Percentiles rank a stretch among this genome's conserved stretches.
Evolutionary conservation across 2,329 filamentous ascomycete species (phyloP).

Genomic region (Nigrospora sphaerica): DNA sequence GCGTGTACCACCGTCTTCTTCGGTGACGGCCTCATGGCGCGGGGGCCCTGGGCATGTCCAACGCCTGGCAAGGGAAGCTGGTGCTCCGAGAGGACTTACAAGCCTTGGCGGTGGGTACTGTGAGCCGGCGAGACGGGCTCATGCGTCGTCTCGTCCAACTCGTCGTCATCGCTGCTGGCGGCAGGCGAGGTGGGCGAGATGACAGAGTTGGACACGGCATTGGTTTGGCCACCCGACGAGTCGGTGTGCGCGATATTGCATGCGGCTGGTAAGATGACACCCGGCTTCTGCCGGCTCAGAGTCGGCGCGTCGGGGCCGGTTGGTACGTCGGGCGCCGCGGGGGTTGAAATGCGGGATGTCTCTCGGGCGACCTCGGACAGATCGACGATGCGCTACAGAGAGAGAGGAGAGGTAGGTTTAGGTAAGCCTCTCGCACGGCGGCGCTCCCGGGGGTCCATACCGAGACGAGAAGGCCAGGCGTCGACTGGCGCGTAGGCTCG

Average conservation of each 20-base stretch:
- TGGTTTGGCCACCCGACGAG: no score
- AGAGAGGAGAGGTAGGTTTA: not conserved
- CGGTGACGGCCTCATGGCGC: no score
- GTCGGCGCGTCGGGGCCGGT: not conserved
- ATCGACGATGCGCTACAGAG: not conserved
- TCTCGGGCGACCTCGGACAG: not conserved
- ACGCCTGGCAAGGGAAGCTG: no score
- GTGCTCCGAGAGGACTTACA: no score
- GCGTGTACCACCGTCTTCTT: no score
- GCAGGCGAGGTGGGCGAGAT: not conserved
- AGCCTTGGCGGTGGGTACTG: no score
- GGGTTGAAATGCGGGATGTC: not conserved
- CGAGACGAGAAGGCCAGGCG: conserved; percentile 7
- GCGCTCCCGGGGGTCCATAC: conserved; percentile 2
- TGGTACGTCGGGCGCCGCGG: not conserved
- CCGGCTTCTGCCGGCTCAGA: not conserved
- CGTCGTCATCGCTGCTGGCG: not conserved
- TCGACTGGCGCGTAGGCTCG: not conserved
- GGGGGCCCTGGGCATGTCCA: no score
- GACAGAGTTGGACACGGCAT: no score
- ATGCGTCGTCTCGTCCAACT: no score
- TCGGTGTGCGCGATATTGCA: no score
- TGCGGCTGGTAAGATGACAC: not conserved
- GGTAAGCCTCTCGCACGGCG: not conserved
- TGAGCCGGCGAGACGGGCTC: no score